phyloP scores from a whole-genome alignment of 495 filamentous ascomycete species.

The Lichenothelia convexa region DNA sequence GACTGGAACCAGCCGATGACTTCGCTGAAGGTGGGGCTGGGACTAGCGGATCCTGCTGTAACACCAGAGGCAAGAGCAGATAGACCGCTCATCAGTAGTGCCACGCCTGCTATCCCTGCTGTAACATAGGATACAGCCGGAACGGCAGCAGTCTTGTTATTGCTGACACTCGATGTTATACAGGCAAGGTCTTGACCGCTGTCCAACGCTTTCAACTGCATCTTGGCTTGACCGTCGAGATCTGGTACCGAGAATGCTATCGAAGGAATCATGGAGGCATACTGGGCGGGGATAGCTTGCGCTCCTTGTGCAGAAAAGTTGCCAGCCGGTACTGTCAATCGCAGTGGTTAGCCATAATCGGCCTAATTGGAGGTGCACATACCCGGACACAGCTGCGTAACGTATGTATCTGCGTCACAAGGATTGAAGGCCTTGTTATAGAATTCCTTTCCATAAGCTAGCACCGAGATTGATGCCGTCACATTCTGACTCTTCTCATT shows the following conservation, averaged over 20 bases:
- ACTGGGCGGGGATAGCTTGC: slow-evolving; percentile 48
- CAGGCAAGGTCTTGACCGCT: slow-evolving; percentile 53
- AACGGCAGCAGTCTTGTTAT: slow-evolving; percentile 64
- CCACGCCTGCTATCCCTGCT: slow-evolving; percentile 71
- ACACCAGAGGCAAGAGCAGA: slow-evolving; percentile 50
- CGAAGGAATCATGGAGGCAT: slow-evolving; percentile 57
- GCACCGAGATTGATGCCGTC: slow-evolving; percentile 56
- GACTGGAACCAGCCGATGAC: slow-evolving; percentile 83
- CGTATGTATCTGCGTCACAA: slow-evolving; percentile 44
- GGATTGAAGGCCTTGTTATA: slow-evolving; percentile 72
- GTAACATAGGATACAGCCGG: slow-evolving; percentile 71
- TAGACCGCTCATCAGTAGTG: slow-evolving; percentile 54
- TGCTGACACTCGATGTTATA: slow-evolving; percentile 61
- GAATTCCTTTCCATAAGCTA: slow-evolving; percentile 69
- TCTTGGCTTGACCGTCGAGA: slow-evolving; percentile 67
- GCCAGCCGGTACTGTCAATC: slow-evolving; percentile 45
- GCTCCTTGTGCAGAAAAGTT: slow-evolving; percentile 52
- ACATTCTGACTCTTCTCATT: slow-evolving; percentile 64
- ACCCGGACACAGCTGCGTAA: slow-evolving; percentile 70
- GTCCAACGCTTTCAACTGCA: slow-evolving; percentile 49
- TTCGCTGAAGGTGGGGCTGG: slow-evolving; percentile 72
- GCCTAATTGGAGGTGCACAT: slow-evolving; percentile 21
- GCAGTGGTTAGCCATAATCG: background rate
- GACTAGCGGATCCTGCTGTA: slow-evolving; percentile 41
- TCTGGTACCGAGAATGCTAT: slow-evolving; percentile 89